phyloP scores from a whole-genome alignment of 768 basidiomycete genomes.

The Tricholoma furcatifolium region DNA sequence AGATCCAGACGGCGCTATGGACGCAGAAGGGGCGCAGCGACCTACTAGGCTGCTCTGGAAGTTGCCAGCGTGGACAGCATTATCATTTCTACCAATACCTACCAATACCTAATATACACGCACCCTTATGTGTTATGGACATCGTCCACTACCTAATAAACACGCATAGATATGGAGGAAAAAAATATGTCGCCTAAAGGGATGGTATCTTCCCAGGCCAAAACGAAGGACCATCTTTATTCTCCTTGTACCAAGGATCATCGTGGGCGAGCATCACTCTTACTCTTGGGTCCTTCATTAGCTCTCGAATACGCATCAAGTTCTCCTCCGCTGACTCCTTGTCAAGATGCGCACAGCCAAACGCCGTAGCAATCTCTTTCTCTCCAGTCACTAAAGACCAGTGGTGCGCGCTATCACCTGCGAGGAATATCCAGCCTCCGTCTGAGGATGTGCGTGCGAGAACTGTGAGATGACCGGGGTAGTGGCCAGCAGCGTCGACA shows the following conservation, averaged over 20 bases:
- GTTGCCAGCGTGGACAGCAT: no score
- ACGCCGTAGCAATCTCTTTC: conserved; percentile 32
- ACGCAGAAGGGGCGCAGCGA: conserved; percentile 14
- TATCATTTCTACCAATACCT: no score
- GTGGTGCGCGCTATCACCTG: conserved; percentile 55
- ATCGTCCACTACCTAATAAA: no score
- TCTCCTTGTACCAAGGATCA: conserved; percentile 46
- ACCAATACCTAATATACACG: no score
- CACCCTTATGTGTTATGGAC: no score
- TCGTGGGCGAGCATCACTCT: conserved; percentile 55
- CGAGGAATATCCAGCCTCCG: conserved; percentile 54
- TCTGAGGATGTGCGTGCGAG: conserved; percentile 51
- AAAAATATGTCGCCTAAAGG: no score
- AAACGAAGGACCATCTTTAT: conserved; percentile 41
- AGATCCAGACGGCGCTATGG: conserved; percentile 21
- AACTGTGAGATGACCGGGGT: conserved; percentile 51
- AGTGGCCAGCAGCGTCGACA: conserved; percentile 55
- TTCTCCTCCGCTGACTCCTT: conserved; percentile 39
- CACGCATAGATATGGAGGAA: no score
- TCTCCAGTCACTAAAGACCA: conserved; percentile 45
- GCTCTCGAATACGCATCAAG: conserved; percentile 29
- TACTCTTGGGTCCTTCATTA: conserved; percentile 37
- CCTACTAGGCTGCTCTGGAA: neutral
- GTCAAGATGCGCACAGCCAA: conserved; percentile 40
- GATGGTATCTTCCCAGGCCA: conserved; percentile 35